Evolutionary conservation across 768 basidiomycete genomes (phyloP).

Genomic region (Dioszegia hungarica): DNA sequence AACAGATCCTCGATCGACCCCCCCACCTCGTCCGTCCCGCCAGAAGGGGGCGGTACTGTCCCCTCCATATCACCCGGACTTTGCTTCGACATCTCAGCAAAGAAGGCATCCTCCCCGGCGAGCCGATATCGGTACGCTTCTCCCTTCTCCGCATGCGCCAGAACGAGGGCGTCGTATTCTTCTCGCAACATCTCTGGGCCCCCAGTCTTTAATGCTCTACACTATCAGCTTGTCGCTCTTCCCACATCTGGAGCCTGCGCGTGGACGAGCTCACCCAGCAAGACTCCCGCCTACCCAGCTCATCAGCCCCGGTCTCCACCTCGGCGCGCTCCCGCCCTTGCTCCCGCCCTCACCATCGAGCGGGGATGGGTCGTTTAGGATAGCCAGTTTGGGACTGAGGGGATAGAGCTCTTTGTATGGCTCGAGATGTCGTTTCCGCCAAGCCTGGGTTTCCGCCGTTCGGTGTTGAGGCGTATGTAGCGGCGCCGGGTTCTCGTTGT

Average conservation of each 20-base stretch:
- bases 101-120: background rate
- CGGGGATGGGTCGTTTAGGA: conserved; percentile 67
- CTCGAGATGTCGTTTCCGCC: conserved; percentile 55
- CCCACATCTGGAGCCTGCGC: background rate
- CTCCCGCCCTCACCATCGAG: conserved; percentile 33
- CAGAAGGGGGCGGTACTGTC: conserved; percentile 10
- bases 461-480: conserved; percentile 17
- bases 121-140: conserved; percentile 49
- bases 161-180: conserved; percentile 66
- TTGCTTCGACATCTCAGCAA: background rate
- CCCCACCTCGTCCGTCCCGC: conserved; percentile 22
- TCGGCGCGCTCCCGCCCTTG: conserved; percentile 73
- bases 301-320: conserved; percentile 73
- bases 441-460: conserved; percentile 12
- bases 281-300: conserved; percentile 92
- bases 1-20: conserved; percentile 29
- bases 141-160: conserved; percentile 12
- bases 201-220: conserved; percentile 76
- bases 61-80: conserved; percentile 9
- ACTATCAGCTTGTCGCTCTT: background rate
- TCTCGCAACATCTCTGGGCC: conserved; percentile 77
- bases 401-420: conserved; percentile 70
- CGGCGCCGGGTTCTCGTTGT: background rate
- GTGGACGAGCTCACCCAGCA: conserved; percentile 63
- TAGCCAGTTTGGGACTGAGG: conserved; percentile 67